Evolutionary conservation across 257 asterid species (phyloP), one percentile per base, ranked within the genome.

Genomic region (Plantago ovata): DNA sequence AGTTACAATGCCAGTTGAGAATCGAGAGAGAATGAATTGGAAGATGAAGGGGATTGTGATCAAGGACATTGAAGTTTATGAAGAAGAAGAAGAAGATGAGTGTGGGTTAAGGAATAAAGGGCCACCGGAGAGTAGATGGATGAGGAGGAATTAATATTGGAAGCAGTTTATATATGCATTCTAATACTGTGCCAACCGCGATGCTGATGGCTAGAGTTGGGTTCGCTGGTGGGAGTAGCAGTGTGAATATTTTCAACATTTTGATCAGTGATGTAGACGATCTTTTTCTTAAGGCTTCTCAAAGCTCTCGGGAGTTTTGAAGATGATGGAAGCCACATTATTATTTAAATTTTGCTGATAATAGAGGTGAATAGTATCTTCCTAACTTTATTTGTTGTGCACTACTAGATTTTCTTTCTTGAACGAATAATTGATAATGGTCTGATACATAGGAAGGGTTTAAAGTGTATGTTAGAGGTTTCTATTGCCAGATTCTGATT

Each of bases 311-410:
- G 65, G 93, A 75, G 98, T 92, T 49, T 92, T 96, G 0, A 85
- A 77, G 87, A 83, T 82, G 95, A 83, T 92, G 28, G 96, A 88
- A 82, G 98, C 98, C 41, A 85, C 95, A 92, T 77, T 92, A 88
- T 66, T 96, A 92, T 76, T 85, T 95, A 0, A 92, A 88, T 67
- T 92, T 92, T 53, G 95, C 96, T 0, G 96, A 92, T 75, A 84
- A 84, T 78, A 83, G 84, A 83, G 98, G 98, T n/a, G n/a, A n/a
- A n/a, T n/a, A n/a, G n/a, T n/a, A n/a, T n/a, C n/a, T n/a, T n/a
- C n/a, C n/a, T n/a, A n/a, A n/a, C n/a, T n/a, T n/a, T n/a, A n/a
- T n/a, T n/a, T n/a, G n/a, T n/a, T n/a, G n/a, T n/a, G n/a, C n/a
- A n/a, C n/a, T n/a, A n/a, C n/a, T n/a, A n/a, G n/a, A n/a, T n/a